Conservation (phyloP, 495 filamentous ascomycete genomes). For the Acidiella bohemica region DNA sequence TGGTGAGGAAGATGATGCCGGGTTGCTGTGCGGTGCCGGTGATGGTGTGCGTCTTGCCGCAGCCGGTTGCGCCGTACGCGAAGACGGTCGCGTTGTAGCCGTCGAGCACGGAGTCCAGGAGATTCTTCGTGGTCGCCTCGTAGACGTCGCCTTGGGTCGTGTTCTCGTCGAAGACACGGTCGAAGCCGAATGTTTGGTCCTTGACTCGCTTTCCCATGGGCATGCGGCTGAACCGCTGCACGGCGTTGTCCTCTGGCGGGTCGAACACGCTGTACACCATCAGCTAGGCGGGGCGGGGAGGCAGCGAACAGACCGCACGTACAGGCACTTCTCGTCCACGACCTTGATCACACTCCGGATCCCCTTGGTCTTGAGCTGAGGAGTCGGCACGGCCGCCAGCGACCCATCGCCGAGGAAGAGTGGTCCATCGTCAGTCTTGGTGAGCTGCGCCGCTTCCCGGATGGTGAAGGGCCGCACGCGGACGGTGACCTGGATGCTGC, state of each 20-base stretch:
- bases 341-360: constrained; percentile 89
- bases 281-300: too few species aligned
- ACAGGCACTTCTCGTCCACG: constrained; percentile 92
- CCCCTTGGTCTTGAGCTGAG: constrained; percentile 75
- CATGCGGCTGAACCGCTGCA: constrained; percentile 77
- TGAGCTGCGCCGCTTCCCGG: constrained; percentile 51
- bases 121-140: constrained; percentile 74
- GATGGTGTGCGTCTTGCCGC: constrained; percentile 97
- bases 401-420: constrained; percentile 93
- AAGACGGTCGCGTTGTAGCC: constrained; percentile 99
- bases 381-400: constrained; percentile 61
- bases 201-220: constrained; percentile 86
- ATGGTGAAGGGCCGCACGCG: constrained; percentile 92
- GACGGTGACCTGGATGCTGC: constrained; percentile 65
- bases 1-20: constrained; percentile 95
- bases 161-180: constrained; percentile 93
- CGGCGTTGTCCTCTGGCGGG: constrained; percentile 87
- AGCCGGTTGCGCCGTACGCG: constrained; percentile 94
- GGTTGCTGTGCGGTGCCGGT: constrained; percentile 77
- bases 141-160: constrained; percentile 88
- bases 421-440: constrained; percentile 71
- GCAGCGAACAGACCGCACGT: constrained; percentile 34
- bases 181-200: constrained; percentile 95
- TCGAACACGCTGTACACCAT: constrained; percentile 79
- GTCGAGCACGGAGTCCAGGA: constrained; percentile 89